phyloP scores from a whole-genome alignment of 495 filamentous ascomycete species.

The Pyronema domesticum region DNA sequence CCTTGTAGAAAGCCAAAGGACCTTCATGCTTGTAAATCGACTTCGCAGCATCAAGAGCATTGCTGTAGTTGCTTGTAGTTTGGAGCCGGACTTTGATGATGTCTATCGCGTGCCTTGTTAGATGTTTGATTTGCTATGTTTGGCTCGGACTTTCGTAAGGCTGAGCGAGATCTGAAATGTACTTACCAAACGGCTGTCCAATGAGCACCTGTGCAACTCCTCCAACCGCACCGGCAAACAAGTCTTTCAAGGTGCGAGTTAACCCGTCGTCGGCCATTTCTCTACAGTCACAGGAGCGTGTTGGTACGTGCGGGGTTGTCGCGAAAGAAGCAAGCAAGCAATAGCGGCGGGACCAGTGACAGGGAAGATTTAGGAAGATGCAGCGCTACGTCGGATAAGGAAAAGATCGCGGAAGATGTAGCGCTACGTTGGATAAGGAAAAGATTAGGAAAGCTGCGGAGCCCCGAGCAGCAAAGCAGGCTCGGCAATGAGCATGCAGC shows the following conservation, averaged over 20 bases:
- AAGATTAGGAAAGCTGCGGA: no score
- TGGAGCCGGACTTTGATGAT: conserved; percentile 97
- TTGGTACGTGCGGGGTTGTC: neutral
- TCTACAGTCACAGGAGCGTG: neutral
- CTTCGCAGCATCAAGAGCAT: conserved; percentile 58
- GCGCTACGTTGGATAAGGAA: no score
- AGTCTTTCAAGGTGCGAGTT: conserved; percentile 59
- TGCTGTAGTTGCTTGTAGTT: conserved; percentile 63
- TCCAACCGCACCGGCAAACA: conserved; percentile 76
- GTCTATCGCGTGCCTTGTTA: conserved; percentile 33
- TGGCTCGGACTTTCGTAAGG: no score
- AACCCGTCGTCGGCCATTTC: conserved; percentile 9
- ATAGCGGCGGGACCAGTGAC: neutral
- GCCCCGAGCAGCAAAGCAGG: no score
- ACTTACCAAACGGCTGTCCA: conserved; percentile 75
- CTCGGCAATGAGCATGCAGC: no score
- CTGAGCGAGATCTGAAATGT: neutral
- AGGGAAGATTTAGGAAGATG: neutral
- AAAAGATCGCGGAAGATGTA: no score
- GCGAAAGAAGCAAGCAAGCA: neutral
- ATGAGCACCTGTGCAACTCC: conserved; percentile 88
- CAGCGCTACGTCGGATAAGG: no score
- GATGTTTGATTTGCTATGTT: conserved; percentile 5
- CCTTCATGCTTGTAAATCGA: conserved; percentile 82
- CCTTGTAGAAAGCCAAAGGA: conserved; percentile 83